phyloP scores from a whole-genome alignment of 768 basidiomycete genomes.

The Hemileccinum rubropunctum region DNA sequence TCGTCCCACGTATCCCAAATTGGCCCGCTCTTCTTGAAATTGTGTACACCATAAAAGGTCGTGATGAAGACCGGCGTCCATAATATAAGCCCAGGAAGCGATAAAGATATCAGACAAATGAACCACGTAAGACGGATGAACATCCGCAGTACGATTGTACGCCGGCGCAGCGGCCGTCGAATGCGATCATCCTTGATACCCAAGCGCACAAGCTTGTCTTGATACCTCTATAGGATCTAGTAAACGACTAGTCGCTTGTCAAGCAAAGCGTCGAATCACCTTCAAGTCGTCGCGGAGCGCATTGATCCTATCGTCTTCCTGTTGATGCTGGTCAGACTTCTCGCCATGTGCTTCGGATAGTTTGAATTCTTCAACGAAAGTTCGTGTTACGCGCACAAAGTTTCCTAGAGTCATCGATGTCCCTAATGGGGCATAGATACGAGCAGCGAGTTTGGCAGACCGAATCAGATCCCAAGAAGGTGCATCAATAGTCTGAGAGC shows the following conservation, averaged over 20 bases:
- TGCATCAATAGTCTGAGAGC: constrained; percentile 76
- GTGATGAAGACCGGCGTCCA: constrained; percentile 79
- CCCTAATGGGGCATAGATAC: constrained; percentile 86
- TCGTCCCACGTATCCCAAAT: constrained; percentile 88
- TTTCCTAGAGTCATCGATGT: constrained; percentile 84
- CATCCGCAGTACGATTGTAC: constrained; percentile 60
- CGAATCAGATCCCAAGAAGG: constrained; percentile 82
- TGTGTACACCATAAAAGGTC: constrained; percentile 66
- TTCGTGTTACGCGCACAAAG: constrained; percentile 70
- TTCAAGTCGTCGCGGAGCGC: constrained; percentile 54
- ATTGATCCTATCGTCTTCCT: constrained; percentile 28
- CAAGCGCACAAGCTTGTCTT: constrained; percentile 63
- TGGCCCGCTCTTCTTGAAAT: constrained; percentile 79
- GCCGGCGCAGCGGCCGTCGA: constrained; percentile 56
- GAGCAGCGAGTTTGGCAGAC: constrained; percentile 69
- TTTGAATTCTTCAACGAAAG: constrained; percentile 78
- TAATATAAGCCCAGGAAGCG: constrained; percentile 73
- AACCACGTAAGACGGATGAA: constrained; percentile 64
- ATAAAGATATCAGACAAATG: constrained; percentile 57
- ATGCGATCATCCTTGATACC: constrained; percentile 87
- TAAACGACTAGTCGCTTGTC: neutral
- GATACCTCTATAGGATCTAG: constrained; percentile 52
- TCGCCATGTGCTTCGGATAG: constrained; percentile 30
- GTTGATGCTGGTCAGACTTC: constrained; percentile 22
- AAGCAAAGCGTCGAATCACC: constrained; percentile 35